Base-by-base conservation (phyloP, 2,329 filamentous ascomycete species). In the Microcyclosporella mali region DNA sequence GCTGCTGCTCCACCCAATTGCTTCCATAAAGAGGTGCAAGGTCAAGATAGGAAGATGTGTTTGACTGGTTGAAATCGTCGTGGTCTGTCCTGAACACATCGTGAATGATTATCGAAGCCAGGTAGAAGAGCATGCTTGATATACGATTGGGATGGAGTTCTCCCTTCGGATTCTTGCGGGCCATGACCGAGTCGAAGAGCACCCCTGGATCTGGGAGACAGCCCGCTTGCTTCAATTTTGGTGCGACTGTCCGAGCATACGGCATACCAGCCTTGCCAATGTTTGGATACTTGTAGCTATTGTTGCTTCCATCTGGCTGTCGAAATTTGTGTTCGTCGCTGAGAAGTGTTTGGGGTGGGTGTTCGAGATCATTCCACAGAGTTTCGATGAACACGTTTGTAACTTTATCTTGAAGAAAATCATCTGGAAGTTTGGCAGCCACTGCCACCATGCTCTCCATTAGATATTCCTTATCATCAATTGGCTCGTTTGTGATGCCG, bases 1-100 rank as follows among this genome's bases (percentile, higher is more conserved):
- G 68, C 53, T 85, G 73, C 53, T 85, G 81, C 59, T 83, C 78
- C 12, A 73, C 70, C 58, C 82, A 76, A 50, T 78, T 83, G 57
- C 78, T 82, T 3, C 85, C 85, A 51, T 88, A 88, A 2, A 88
- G 67, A 0, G 84, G 84, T 0, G 81, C 74, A 1, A 89, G 69
- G 56, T 88, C 84, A 17, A 88, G 73, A 50, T 88, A 88, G 0
- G 83, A 87, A 0, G 82, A 87, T 0, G 81, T 85, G 49, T 79
- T 69, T 1, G 79, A 83, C 42, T 75, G 78, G 43, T 76, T 78
- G 56, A 71, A 74, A 59, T 88, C 79, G 4, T 67, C 68, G 18
- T 78, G 76, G 53, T 77, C 78, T 1, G 82, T 85, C 29, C 78
- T 72, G 64, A 85, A 85, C 37, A 82, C 66, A 56, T 83, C 79